Evolutionary conservation across 441 rosid genomes (phyloP).

Genomic region (Bruguiera hainesii): DNA sequence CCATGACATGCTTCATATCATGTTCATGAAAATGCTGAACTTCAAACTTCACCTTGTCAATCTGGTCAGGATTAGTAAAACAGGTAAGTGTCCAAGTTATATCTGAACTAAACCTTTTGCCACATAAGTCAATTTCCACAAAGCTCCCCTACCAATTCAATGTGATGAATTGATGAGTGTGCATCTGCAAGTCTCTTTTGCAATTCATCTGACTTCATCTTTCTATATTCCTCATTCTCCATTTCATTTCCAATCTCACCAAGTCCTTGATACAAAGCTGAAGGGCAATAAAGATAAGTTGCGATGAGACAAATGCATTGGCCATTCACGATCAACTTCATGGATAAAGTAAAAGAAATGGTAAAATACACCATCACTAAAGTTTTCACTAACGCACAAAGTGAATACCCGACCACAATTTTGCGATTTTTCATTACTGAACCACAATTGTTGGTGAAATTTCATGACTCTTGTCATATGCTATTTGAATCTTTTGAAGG

Average conservation of each 20-base stretch:
- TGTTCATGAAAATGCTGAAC: slow-evolving; percentile 17
- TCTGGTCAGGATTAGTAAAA: slow-evolving; percentile 37
- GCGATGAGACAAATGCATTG: slow-evolving; percentile 4
- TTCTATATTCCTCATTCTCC: slow-evolving; percentile 85
- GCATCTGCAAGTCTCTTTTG: slow-evolving; percentile 85
- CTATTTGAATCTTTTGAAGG: too few relatives aligned
- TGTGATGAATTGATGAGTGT: slow-evolving; percentile 76
- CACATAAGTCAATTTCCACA: not conserved
- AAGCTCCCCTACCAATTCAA: slow-evolving; percentile 54
- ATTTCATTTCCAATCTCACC: slow-evolving; percentile 82
- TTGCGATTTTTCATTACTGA: too few relatives aligned
- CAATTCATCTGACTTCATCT: slow-evolving; percentile 67
- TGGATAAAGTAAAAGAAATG: not conserved
- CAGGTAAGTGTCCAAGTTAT: not conserved
- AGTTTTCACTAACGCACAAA: too few relatives aligned
- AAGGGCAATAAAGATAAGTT: not conserved
- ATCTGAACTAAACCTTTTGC: not conserved
- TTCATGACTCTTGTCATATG: too few relatives aligned
- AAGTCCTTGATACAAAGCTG: slow-evolving; percentile 65
- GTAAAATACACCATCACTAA: too few relatives aligned
- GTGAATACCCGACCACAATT: too few relatives aligned
- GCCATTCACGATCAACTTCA: not conserved
- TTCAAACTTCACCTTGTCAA: slow-evolving; percentile 59
- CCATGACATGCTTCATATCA: slow-evolving; percentile 5
- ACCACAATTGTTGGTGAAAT: too few relatives aligned